Percentiles rank a stretch among this genome's conserved stretches.
Conservation (phyloP, 768 basidiomycete species). For the Dioszegia aurantiaca region DNA sequence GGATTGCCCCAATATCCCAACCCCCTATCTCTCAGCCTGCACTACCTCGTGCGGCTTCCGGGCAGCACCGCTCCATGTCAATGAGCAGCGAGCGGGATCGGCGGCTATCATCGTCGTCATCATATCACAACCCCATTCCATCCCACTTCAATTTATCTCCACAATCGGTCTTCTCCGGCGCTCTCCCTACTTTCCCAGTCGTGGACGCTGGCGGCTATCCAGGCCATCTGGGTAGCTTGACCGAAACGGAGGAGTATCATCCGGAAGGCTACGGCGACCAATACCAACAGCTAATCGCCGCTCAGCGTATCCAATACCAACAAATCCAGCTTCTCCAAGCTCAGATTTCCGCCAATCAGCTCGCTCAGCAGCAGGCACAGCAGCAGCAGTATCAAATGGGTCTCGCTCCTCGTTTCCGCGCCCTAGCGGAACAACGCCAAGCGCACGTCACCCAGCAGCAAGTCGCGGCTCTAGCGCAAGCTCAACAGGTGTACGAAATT, state of each 20-base stretch:
- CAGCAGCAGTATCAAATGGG: constrained; percentile 46
- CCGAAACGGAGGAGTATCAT: constrained; percentile 15
- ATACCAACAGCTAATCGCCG: constrained; percentile 39
- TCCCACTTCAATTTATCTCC: constrained; percentile 5
- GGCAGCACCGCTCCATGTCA: constrained; percentile 15
- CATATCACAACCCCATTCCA: background rate
- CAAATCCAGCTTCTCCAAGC: constrained; percentile 57
- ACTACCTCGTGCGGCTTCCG: background rate
- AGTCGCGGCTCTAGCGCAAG: constrained; percentile 58
- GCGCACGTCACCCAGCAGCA: constrained; percentile 37
- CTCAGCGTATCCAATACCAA: constrained; percentile 42
- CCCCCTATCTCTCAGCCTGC: constrained; percentile 16
- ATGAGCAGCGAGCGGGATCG: constrained; percentile 16
- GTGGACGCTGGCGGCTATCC: background rate
- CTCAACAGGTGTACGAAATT: constrained; percentile 38
- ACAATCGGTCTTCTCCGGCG: constrained; percentile 1
- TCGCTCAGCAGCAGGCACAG: constrained; percentile 65
- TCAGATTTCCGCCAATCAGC: constrained; percentile 60
- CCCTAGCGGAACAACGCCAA: constrained; percentile 61
- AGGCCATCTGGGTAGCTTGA: constrained; percentile 6
- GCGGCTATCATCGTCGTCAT: constrained; percentile 12
- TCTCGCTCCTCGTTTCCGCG: constrained; percentile 79
- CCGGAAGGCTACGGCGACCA: constrained; percentile 27
- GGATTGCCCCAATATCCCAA: constrained; percentile 25
- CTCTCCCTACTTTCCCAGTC: constrained; percentile 13